Percentiles rank a stretch among this genome's conserved stretches.
These are phyloP conservation scores for Linum usitatissimum DNA, from an alignment of 345 rosid species.

Conservation along the genomic window DNA sequence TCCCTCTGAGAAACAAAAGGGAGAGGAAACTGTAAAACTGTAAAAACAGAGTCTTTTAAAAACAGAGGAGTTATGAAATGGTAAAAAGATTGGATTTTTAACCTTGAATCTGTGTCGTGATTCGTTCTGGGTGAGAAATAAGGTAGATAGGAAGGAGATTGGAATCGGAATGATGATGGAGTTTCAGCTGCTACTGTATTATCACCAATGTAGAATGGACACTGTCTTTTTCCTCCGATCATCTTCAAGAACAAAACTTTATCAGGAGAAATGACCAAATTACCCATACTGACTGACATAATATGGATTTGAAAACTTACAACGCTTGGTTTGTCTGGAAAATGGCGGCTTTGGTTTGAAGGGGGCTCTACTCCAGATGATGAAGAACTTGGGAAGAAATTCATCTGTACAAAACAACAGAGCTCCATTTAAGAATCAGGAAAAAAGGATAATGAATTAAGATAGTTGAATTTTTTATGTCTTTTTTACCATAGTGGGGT, in stretches of 20 bases:
- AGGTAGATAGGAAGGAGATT: constrained; percentile 11
- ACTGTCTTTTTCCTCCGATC: constrained; percentile 28
- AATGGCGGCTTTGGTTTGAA: constrained; percentile 41
- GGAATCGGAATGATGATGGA: constrained; percentile 15
- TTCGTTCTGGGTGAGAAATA: constrained; percentile 10
- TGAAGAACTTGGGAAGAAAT: constrained; percentile 19
- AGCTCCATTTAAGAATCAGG: neutral
- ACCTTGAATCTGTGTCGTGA: neutral
- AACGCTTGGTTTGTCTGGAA: constrained; percentile 32
- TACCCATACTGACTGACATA: too few relatives aligned
- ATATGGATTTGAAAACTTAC: neutral
- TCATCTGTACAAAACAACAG: constrained; percentile 24
- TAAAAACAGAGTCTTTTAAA: too few relatives aligned
- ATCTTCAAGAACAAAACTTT: constrained; percentile 17
- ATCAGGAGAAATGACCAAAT: neutral
- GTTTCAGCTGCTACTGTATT: constrained; percentile 4
- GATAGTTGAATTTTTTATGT: neutral
- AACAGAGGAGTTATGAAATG: too few relatives aligned
- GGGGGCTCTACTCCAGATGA: constrained; percentile 41
- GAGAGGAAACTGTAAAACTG: too few relatives aligned
- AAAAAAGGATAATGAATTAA: neutral
- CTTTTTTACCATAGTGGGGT: constrained; percentile 28
- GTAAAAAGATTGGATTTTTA: too few relatives aligned
- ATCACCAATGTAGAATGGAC: constrained; percentile 23
- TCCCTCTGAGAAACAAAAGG: too few relatives aligned